Conservation (phyloP, 1,284 basidiomycete species). For the Cerrena zonata region DNA sequence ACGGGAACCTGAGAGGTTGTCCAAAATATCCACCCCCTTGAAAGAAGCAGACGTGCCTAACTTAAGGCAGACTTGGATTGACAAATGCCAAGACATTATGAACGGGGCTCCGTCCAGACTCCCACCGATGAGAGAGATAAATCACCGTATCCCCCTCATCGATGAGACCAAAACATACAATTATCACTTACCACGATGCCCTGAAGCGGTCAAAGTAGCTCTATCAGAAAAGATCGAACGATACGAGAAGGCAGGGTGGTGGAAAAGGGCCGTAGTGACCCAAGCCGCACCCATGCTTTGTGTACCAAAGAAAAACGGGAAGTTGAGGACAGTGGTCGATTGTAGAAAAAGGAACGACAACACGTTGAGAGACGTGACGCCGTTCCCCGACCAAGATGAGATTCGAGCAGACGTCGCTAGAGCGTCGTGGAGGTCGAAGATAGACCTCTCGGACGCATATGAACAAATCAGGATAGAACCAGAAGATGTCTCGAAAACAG, state of each 20-base stretch:
- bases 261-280: too few species aligned
- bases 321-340: conserved; percentile 23
- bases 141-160: conserved; percentile 24
- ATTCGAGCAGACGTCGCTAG: too few species aligned
- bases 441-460: conserved; percentile 27
- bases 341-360: conserved; percentile 19
- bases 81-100: conserved; percentile 1
- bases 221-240: conserved; percentile 20
- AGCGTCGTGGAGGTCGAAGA: conserved; percentile 19
- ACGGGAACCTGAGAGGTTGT: not conserved
- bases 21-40: too few species aligned
- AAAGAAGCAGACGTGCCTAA: not conserved
- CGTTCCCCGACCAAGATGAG: too few species aligned
- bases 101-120: conserved; percentile 6
- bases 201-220: conserved; percentile 16
- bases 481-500: conserved; percentile 19
- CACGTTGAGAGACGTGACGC: too few species aligned
- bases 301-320: conserved; percentile 18
- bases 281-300: too few species aligned
- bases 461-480: conserved; percentile 21
- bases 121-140: conserved; percentile 18
- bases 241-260: conserved; percentile 17
- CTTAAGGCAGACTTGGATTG: not conserved
- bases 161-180: conserved; percentile 20
- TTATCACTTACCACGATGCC: conserved; percentile 20